Evolutionary conservation across 371 early-diverging fungal genomes (phyloP).

Genomic region (Apophysomyces ossiformis): DNA sequence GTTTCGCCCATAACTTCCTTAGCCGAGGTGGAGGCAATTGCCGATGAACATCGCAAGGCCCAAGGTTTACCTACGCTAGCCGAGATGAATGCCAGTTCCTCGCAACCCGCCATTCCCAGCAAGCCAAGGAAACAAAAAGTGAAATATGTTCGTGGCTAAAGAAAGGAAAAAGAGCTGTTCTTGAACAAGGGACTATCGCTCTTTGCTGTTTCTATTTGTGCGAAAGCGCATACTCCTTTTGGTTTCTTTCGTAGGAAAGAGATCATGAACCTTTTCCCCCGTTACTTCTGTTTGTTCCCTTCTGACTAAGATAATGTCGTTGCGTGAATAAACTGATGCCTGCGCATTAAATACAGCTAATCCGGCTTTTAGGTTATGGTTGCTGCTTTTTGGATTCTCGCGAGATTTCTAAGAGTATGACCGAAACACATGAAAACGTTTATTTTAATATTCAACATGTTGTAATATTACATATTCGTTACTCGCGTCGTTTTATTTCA

Average conservation of each 20-base stretch:
- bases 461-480: too few species aligned
- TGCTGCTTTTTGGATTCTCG: too few species aligned
- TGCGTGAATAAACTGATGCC: too few species aligned
- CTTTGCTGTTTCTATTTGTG: neutral
- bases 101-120: conserved; percentile 29
- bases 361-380: too few species aligned
- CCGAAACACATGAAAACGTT: too few species aligned
- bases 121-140: conserved; percentile 49
- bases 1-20: conserved; percentile 43
- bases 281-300: too few species aligned
- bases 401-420: too few species aligned
- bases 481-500: too few species aligned
- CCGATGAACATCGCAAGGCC: conserved; percentile 52
- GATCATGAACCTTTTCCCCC: neutral
- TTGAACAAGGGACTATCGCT: neutral
- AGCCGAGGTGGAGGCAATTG: conserved; percentile 44
- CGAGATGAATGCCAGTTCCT: conserved; percentile 37
- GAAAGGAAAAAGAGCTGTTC: neutral
- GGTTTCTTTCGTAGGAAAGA: neutral
- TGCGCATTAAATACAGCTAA: too few species aligned
- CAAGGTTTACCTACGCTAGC: conserved; percentile 53
- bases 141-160: conserved; percentile 41
- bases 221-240: conserved; percentile 10
- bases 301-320: too few species aligned
- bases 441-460: too few species aligned